Evolutionary conservation across 2,329 filamentous ascomycete species (phyloP).

Genomic region (Epichloe gansuensis): DNA sequence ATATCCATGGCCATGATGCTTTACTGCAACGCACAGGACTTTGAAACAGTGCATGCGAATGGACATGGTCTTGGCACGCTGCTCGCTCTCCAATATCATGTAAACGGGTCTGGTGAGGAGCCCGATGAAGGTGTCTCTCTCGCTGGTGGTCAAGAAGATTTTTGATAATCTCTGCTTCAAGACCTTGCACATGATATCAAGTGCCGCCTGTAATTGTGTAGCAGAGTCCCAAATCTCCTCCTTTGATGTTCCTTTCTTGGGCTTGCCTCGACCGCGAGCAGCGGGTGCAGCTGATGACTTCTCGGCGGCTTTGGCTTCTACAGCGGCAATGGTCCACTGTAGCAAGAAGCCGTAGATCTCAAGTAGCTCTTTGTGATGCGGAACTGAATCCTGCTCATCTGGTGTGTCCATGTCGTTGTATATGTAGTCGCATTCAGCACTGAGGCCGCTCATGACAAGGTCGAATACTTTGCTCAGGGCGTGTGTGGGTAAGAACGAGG

Average conservation of each 20-base stretch:
- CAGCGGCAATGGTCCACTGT: constrained; percentile 90
- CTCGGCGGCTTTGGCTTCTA: constrained; percentile 86
- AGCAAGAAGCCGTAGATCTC: constrained; percentile 91
- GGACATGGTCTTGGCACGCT: constrained; percentile 73
- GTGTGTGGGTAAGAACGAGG: constrained; percentile 64
- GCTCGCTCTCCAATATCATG: constrained; percentile 85
- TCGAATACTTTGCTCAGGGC: constrained; percentile 88
- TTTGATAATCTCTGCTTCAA: constrained; percentile 82
- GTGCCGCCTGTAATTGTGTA: constrained; percentile 70
- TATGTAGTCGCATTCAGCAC: constrained; percentile 72
- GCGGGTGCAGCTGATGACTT: constrained; percentile 59
- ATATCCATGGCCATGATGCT: constrained; percentile 94
- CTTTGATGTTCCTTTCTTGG: constrained; percentile 66
- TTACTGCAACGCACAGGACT: constrained; percentile 88
- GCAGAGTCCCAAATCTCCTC: constrained; percentile 82
- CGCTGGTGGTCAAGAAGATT: constrained; percentile 91
- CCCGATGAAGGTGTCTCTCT: constrained; percentile 87
- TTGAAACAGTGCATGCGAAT: constrained; percentile 97
- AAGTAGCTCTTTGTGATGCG: constrained; percentile 79
- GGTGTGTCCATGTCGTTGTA: constrained; percentile 71
- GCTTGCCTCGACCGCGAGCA: constrained; percentile 60
- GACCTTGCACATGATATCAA: constrained; percentile 93
- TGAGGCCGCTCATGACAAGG: constrained; percentile 72
- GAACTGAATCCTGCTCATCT: constrained; percentile 78
- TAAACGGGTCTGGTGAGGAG: constrained; percentile 89